Conservation (phyloP, 2,329 filamentous ascomycete species). For the Aspergillus ibericus region DNA sequence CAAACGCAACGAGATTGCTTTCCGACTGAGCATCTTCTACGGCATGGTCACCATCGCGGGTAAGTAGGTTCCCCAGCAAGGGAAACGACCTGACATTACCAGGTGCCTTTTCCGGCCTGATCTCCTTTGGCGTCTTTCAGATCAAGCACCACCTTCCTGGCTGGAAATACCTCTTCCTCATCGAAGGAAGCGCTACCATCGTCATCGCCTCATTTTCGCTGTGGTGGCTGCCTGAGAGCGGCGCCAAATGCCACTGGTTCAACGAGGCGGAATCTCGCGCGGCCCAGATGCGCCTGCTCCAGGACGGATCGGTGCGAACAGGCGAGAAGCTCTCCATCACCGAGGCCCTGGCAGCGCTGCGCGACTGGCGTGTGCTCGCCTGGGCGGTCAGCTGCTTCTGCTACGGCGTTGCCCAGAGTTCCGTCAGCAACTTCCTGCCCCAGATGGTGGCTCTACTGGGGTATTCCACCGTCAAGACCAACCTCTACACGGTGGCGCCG, state of each 20-base stretch:
- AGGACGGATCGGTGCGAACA: constrained; percentile 34
- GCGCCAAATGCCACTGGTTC: constrained; percentile 43
- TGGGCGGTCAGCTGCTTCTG: constrained; percentile 30
- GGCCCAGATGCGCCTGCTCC: constrained; percentile 37
- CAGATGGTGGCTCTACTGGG: constrained; percentile 36
- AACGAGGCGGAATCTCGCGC: constrained; percentile 37
- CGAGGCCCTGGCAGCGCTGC: constrained; percentile 31
- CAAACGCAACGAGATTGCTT: constrained; percentile 29
- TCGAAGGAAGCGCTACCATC: constrained; percentile 46
- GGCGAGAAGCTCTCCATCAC: constrained; percentile 33
- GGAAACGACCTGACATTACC: background rate
- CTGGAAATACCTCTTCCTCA: constrained; percentile 50
- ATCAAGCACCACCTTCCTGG: constrained; percentile 34
- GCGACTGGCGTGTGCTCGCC: constrained; percentile 29
- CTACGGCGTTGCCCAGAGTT: constrained; percentile 30
- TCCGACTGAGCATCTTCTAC: constrained; percentile 33
- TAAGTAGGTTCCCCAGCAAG: background rate
- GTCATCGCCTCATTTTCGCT: constrained; percentile 40
- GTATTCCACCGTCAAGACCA: constrained; percentile 62
- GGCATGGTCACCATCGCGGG: constrained; percentile 29
- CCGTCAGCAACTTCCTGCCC: constrained; percentile 31
- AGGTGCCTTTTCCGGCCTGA: constrained; percentile 30
- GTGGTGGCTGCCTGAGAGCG: constrained; percentile 41
- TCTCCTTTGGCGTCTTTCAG: constrained; percentile 45
- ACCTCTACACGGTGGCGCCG: constrained; percentile 66